Evolutionary conservation across 2,329 filamentous ascomycete species (phyloP).

Genomic region (Cercospora sesami): DNA sequence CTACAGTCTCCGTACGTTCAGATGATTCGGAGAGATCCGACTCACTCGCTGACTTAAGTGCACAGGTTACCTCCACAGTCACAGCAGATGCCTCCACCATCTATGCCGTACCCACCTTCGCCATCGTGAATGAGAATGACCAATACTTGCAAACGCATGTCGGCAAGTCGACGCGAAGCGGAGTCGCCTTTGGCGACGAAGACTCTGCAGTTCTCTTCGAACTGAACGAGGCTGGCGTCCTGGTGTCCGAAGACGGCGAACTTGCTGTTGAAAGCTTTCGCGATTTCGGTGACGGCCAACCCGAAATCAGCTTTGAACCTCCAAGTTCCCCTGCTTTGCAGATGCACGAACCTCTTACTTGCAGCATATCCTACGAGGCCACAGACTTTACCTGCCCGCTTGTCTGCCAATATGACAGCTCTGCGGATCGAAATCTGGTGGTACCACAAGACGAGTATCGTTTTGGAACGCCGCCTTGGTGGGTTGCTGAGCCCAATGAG

Average conservation of each 20-base stretch:
- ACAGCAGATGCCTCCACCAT: not conserved
- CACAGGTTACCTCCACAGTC: constrained; percentile 1
- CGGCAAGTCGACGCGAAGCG: not conserved
- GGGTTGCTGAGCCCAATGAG: not conserved
- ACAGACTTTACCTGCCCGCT: not conserved
- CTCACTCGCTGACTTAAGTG: not conserved
- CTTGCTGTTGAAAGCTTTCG: not conserved
- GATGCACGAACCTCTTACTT: not conserved
- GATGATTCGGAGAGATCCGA: too few species aligned
- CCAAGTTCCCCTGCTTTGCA: not conserved
- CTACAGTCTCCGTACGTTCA: constrained; percentile 1
- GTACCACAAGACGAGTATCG: not conserved
- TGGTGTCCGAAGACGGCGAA: not conserved
- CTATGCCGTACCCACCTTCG: not conserved
- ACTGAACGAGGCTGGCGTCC: not conserved
- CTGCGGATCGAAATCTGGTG: constrained; percentile 4
- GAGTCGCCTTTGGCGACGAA: not conserved
- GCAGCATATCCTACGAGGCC: constrained; percentile 4
- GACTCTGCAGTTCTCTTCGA: not conserved
- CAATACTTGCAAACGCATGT: not conserved
- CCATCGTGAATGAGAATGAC: not conserved
- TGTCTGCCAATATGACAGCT: not conserved
- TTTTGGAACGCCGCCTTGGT: not conserved
- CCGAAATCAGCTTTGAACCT: not conserved
- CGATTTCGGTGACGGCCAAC: not conserved